Evolutionary conservation across 371 early-diverging fungal genomes (phyloP), one percentile per base, ranked within the genome.

Genomic region (Gilbertella persicaria): DNA sequence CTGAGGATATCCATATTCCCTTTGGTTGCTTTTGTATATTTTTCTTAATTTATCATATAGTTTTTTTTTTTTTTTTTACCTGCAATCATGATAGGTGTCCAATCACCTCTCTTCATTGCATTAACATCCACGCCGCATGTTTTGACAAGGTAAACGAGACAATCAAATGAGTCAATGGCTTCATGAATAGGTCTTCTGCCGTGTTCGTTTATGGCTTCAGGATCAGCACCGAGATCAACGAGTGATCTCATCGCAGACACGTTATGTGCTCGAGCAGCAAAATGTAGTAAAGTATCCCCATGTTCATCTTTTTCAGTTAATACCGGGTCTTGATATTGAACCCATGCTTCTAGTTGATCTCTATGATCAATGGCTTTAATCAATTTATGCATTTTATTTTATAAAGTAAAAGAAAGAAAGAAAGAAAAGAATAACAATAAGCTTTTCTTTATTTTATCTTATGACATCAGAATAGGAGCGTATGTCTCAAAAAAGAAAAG

Each of bases 11-110:
- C 65, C 17, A 67, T 25, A 13, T 64, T 37, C 5, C 77, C 77
- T 57, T 80, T 78, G 53, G 71, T 58, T 2, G 79, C 80, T 79
- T 40, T 17, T 26, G 8, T 12, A 4, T 5, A 40, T 9, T 16
- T 13, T 29, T 20, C 19, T 42, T 44, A 24, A 29, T 30, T n/a
- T 14, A 21, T n/a, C 21, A 20, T 12, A 26, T 5, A 17, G 19
- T 13, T 10, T 9, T 20, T 3, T 30, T 30, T 5, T 9, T 16
- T 16, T 38, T 8, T 1, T 14, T 49, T 62, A 73, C 80, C 66
- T 41, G 79, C 69, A 39, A 70, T 75, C 78, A 80, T 80, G 13
- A 70, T 14, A 3, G 79, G 71, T n/a, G 81, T 78, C 81, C 81
- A 80, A 21, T 74, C 79, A 6, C 79, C 81, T 42, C 77, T 56